Evolutionary conservation across 352 stramenopile species (phyloP), one percentile per base, ranked within the genome.

Genomic region (Pilasporangium apinafurcum): DNA sequence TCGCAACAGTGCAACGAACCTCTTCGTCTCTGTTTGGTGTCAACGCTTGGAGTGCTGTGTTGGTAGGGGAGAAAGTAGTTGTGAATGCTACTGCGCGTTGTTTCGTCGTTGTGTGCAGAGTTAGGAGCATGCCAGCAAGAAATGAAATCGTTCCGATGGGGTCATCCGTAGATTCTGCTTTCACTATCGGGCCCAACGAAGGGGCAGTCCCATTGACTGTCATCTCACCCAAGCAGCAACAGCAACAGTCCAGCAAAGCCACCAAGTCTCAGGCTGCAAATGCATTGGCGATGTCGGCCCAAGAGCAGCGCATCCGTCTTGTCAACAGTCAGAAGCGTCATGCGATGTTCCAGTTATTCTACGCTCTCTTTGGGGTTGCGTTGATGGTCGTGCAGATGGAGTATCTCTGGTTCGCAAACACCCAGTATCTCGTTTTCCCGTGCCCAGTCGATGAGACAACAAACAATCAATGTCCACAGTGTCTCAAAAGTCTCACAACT

Each of bases 341-440:
- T 43, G 70, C 68, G 30, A 46, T 61, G 13, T 85, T 80, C 56
- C 76, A 88, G 59, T 56, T 88, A 32, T 83, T 88, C 57, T 86
- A 71, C 51, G 73, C 47, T 24, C 35, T 83, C 37, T 86, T 85
- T 33, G 76, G 73, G 1, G 37, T 88, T 32, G 54, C 44, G 51
- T 70, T 88, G 51, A 88, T 88, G 76, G 53, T 88, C 54, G 63
- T 86, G 36, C 76, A 86, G 58, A 64, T 83, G 46, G 68, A 88
- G 51, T 85, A 84, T 55, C 35, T 82, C 36, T 88, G 73, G 73
- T 69, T 73, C 47, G 48, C 66, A 53, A 86, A 86, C 58, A 79
- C 76, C 7, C 45, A 53, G 32, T 42, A 44, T 6, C 54, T 88
- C 28, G 39, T 53, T 18, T 22, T 49, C 1, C 48, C 50, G 1